Base-by-base conservation (phyloP, 495 filamentous ascomycete genomes). In the Lasiosphaeria hispida region DNA sequence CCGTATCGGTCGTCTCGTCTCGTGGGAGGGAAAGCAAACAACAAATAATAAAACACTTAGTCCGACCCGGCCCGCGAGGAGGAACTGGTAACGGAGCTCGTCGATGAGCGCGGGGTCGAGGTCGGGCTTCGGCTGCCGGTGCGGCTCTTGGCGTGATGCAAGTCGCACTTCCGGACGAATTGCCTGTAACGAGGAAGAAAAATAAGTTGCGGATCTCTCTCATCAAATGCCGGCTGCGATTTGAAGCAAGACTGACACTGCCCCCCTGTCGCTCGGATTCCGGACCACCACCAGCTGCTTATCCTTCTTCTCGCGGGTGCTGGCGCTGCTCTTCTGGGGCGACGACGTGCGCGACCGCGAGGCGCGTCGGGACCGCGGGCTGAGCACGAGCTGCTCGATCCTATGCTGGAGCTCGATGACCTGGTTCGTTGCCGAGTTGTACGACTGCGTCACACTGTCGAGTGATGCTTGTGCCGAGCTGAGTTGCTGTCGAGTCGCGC, bases 221-320 rank as follows among this genome's bases (percentile, higher is more conserved):
- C 41, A 30, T 64, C 47, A 69, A 43, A 72, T 64, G 33, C 60
- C 61, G 36, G 63, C 58, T 34, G 63, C 66, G 48, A 67, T 65
- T 57, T 69, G 61, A 48, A 68, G 65, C 66, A 72, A 65, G 51
- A 73, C 69, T 58, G 62, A 69, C 65, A 73, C 48, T 39, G 69
- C 69, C 41, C 70, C 65, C 49, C 67, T 59, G 57, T 73, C 67
- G 33, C 34, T 54, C 15, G 69, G 65, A 53, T 70, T 71, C 47
- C 70, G 63, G 53, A 73, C 70, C 39, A 69, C 66, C 17, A 73
- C 58, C 36, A 71, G 55, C 39, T 69, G 64, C 55, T 68, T 69
- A 37, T 70, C 60, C 59, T 66, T 65, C 48, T 65, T 69, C 51
- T 61, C 51, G 14, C 57, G 47, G 56, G 54, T 58, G 52, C 62